A percentile compares a stretch with the other conserved stretches of the same genome.
Evolutionary conservation across 2,329 filamentous ascomycete genomes (phyloP).

Genomic region (Pestalotiopsis fici): DNA sequence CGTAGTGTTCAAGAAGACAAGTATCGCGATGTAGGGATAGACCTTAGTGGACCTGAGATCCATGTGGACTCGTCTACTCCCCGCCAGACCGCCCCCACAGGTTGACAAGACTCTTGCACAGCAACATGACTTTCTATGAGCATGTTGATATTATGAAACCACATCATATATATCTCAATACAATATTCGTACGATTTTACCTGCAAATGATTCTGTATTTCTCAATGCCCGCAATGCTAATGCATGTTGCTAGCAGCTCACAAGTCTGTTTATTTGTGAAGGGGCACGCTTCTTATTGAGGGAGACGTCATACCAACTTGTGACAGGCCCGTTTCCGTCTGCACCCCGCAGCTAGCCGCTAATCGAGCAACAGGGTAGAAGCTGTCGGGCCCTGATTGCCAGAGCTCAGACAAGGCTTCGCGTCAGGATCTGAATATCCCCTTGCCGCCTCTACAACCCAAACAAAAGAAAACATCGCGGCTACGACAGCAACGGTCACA

Average conservation of each 20-base stretch:
- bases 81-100: neutral
- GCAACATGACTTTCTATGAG: neutral
- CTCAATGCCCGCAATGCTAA: neutral
- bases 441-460: neutral
- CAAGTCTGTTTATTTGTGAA: neutral
- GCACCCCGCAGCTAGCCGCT: neutral
- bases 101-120: neutral
- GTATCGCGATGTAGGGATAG: neutral
- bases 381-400: neutral
- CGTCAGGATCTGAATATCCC: neutral
- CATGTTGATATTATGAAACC: neutral
- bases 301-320: neutral
- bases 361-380: neutral
- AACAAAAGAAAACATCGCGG: slow-evolving; percentile 3
- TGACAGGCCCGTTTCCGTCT: neutral
- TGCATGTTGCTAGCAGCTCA: neutral
- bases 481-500: slow-evolving; percentile 2
- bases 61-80: neutral
- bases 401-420: slow-evolving; percentile 6
- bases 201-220: too few relatives aligned
- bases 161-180: neutral
- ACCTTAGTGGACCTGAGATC: neutral
- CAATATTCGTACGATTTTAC: neutral
- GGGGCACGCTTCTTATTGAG: too few relatives aligned
- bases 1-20: neutral